phyloP scores from a whole-genome alignment of 2,329 filamentous ascomycete genomes.

The Trichoderma sp. region DNA sequence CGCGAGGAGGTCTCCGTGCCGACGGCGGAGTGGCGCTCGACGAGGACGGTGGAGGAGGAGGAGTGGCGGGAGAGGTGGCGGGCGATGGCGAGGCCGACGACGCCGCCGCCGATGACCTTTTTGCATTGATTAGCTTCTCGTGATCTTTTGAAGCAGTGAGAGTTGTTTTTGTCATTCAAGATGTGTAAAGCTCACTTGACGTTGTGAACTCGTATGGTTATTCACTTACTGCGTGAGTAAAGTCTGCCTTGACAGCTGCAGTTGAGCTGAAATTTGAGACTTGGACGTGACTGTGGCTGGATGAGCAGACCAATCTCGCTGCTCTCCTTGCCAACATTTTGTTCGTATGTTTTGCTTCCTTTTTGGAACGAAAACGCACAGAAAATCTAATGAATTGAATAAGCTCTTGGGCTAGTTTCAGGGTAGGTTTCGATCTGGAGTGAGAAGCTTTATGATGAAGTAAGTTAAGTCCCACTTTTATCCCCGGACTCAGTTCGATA shows the following conservation, averaged over 20 bases:
- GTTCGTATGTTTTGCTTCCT: neutral
- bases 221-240: conserved; percentile 51
- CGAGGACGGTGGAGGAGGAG: conserved; percentile 69
- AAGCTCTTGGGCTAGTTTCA: neutral
- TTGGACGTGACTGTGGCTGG: conserved; percentile 19
- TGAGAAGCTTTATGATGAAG: neutral
- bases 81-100: conserved; percentile 80
- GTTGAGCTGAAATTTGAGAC: conserved; percentile 44
- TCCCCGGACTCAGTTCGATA: neutral
- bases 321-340: conserved; percentile 29
- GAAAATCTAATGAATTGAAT: neutral
- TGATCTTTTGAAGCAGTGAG: neutral
- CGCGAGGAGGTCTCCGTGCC: conserved; percentile 88
- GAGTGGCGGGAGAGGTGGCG: conserved; percentile 69
- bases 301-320: neutral
- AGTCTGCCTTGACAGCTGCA: conserved; percentile 44
- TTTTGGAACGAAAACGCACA: too few relatives aligned
- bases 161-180: neutral
- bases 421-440: neutral
- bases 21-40: conserved; percentile 75
- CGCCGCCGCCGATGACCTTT: conserved; percentile 62
- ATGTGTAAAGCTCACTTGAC: neutral
- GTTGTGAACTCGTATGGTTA: neutral
- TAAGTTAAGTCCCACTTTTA: conserved; percentile 1
- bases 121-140: neutral